Base-by-base conservation (phyloP, 78 protist species). In the Pelomyxa schiedti region DNA sequence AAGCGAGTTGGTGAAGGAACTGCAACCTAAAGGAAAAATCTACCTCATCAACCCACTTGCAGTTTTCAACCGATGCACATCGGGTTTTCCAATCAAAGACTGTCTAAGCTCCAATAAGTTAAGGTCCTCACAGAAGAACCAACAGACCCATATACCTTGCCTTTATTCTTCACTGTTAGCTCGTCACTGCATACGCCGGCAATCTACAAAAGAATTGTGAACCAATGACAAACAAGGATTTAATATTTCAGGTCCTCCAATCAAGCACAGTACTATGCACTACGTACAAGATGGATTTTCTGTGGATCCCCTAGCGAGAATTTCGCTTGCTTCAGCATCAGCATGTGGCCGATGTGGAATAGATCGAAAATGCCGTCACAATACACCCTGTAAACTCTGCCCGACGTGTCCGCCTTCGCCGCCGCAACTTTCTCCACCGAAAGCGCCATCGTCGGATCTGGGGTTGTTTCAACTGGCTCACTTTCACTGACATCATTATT, bases 31-130 rank as follows among this genome's bases (percentile, higher is more conserved):
- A n/a, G n/a, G n/a, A n/a, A n/a, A n/a, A n/a, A n/a, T n/a, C n/a
- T n/a, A n/a, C 85, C 64, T 80, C 81, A 79, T 80, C 85, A 43
- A 80, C 85, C 3, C 65, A 80, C 37, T 79, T 70, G 64, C 85
- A 80, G 66, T 73, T 74, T 1, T 67, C 36, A 8, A 80, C 85
- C 8, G 39, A 1, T 24, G 73, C 85, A 42, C 9, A 42, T 24
- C 85, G 7, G 64, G 75, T 78, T n/a, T 6, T 0, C 6, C 75
- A 72, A 35, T 26, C 64, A 26, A 77, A 64, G 26, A 80, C 84
- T 0, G 74, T 43, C n/a, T n/a, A n/a, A n/a, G n/a, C n/a, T n/a
- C n/a, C n/a, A n/a, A n/a, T n/a, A n/a, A n/a, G n/a, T n/a, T n/a
- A n/a, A n/a, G n/a, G n/a, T n/a, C n/a, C n/a, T n/a, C n/a, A n/a